Evolutionary conservation across 1,284 basidiomycete species (phyloP), one percentile per base, ranked within the genome.

Genomic region (Anthracocystis setariae): DNA sequence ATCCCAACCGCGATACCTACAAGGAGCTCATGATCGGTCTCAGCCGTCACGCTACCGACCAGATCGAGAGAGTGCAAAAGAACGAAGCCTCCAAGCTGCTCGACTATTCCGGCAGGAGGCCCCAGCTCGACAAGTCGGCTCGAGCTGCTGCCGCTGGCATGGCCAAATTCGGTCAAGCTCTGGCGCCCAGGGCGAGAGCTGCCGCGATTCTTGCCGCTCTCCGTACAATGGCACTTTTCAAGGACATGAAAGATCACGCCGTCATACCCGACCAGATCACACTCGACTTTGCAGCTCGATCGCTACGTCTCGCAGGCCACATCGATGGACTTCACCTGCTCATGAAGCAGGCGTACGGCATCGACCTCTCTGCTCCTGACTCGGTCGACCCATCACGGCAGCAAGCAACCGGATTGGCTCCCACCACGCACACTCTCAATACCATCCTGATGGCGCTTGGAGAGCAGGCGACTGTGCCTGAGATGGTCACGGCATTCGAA

Each of bases 401-500:
- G 37, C 45, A 54, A 46, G 46, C 46, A 18, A 27, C 49, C 35
- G 52, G 62, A 20, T 5, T 58, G 15, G 45, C 59, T 17, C 72
- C 75, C 10, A 76, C 63, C 10, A 68, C 72, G 17, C 72, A 81
- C 49, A 78, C 77, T 12, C 74, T 82, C 53, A 80, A 82, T 56
- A 81, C 77, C 21, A 62, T 76, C 46, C 63, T 82, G 23, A 75
- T 78, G 77, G 76, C 79, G 20, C 73, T 82, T 21, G 81, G 80
- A n/a, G 80, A 82, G 48, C 76, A 79, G 43, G 72, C 67, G 17
- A 72, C 53, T 3, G 76, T 77, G n/a, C 63, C 73, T 2, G 69
- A 81, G 46, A 82, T 82, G 81, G 49, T 80, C 3, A 51, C 69
- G 17, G 74, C 79, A 8, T 82, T 73, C 66, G 81, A 82, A 64